Base-by-base conservation (phyloP, 2,329 filamentous ascomycete species). In the Leptographium procerum region DNA sequence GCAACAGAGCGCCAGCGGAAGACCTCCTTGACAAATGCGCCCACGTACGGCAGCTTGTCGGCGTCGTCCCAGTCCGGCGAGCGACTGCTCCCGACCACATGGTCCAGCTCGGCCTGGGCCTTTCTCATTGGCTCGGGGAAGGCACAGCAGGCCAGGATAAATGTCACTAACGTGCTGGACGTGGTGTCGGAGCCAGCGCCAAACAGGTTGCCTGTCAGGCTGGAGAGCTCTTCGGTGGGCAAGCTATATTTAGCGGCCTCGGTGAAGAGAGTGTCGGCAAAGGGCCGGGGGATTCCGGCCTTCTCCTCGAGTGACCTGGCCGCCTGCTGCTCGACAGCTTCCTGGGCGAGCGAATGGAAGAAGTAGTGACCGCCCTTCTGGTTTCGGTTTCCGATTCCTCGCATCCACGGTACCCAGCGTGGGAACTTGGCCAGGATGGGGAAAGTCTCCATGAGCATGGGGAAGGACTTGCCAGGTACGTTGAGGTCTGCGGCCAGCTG, bases 381-480 rank as follows among this genome's bases (percentile, higher is more conserved):
- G 34, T 62, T 60, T 34, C 68, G 67, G 56, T 69, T 70, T n/a
- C 75, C 74, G 3, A 78, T 65, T 3, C 75, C 77, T 53, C 74
- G 71, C 65, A 80, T 78, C 75, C 75, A 80, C 0, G 78, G 77
- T 4, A 73, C 73, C 63, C 68, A 71, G 43, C 73, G 75, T 13
- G 78, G 77, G 54, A 80, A 75, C 22, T 69, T 73, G 24, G 77
- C 73, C 14, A 79, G 70, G 43, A 73, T 66, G 1, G 77, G 77
- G 57, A 81, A 81, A 0, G 78, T 81, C 65, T 82, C 79, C 71
- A 83, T 73, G 31, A 83, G 67, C 77, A 77, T 81, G 28, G 77
- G 80, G 63, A 80, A 82, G 0, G 69, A 75, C 65, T 80, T 80
- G 10, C 77, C 76, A 0, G 77, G 73, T 52, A 79, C 77, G 62